Evolutionary conservation across 2,329 filamentous ascomycete species (phyloP).

Genomic region (Botrytis hyacinthi): DNA sequence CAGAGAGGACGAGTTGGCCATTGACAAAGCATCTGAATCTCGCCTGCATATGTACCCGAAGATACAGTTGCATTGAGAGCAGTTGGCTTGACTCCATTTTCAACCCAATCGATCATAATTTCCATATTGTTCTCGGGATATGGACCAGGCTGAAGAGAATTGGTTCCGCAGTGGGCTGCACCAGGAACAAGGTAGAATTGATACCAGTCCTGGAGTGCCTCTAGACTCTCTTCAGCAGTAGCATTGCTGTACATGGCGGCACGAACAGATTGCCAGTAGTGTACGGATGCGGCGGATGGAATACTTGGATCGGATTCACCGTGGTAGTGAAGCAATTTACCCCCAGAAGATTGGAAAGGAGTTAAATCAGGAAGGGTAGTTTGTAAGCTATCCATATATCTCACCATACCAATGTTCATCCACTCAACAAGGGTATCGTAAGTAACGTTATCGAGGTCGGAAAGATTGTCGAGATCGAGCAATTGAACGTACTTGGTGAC

Average conservation of each 20-base stretch:
- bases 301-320: constrained; percentile 55
- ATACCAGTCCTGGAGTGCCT: constrained; percentile 53
- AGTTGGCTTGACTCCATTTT: constrained; percentile 49
- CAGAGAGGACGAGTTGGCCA: constrained; percentile 43
- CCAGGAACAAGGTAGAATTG: constrained; percentile 54
- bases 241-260: constrained; percentile 48
- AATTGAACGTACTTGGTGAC: constrained; percentile 46
- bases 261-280: constrained; percentile 55
- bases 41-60: constrained; percentile 36
- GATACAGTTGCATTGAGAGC: constrained; percentile 42
- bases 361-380: constrained; percentile 54
- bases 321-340: constrained; percentile 58
- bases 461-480: constrained; percentile 43
- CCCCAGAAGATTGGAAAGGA: constrained; percentile 48
- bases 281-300: constrained; percentile 52
- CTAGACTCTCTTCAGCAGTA: constrained; percentile 41
- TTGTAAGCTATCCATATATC: constrained; percentile 51
- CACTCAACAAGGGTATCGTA: constrained; percentile 56
- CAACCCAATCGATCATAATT: constrained; percentile 67
- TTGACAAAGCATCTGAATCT: constrained; percentile 42
- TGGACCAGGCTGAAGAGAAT: constrained; percentile 43
- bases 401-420: constrained; percentile 50
- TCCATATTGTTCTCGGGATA: constrained; percentile 59
- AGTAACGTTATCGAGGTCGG: constrained; percentile 47
- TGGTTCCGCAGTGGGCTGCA: constrained; percentile 50